phyloP scores from a whole-genome alignment of 2,329 filamentous ascomycete genomes.

The Colletotrichum navitas region DNA sequence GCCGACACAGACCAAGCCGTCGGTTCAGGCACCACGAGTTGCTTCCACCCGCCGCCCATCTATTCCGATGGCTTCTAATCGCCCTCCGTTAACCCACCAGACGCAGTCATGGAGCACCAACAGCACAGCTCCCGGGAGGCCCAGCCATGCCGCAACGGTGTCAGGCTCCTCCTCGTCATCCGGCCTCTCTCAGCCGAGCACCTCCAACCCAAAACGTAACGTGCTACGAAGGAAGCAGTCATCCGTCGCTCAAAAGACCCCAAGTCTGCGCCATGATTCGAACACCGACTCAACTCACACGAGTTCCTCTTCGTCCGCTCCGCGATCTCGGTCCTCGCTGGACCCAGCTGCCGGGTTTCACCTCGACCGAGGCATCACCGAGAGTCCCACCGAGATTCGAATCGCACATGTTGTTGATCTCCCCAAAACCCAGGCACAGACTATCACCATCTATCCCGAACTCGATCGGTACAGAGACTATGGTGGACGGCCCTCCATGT shows the following conservation, averaged over 20 bases:
- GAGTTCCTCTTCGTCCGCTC: conserved; percentile 58
- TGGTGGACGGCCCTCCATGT: conserved; percentile 52
- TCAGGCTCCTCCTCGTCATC: conserved; percentile 53
- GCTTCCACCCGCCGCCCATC: conserved; percentile 49
- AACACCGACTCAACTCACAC: conserved; percentile 54
- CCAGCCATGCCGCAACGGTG: conserved; percentile 50
- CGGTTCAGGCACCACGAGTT: conserved; percentile 55
- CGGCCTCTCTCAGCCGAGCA: conserved; percentile 51
- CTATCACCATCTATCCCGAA: conserved; percentile 68
- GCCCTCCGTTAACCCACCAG: conserved; percentile 57
- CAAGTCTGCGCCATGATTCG: conserved; percentile 51
- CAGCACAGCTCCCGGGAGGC: conserved; percentile 50
- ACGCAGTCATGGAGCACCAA: conserved; percentile 58
- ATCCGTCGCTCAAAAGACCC: conserved; percentile 56
- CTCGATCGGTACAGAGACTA: conserved; percentile 70
- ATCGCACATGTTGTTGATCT: conserved; percentile 58
- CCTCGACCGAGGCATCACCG: conserved; percentile 57
- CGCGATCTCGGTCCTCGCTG: conserved; percentile 53
- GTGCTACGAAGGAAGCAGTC: conserved; percentile 65
- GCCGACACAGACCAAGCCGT: conserved; percentile 44
- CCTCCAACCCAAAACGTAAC: conserved; percentile 54
- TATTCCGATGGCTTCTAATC: conserved; percentile 45
- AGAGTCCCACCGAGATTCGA: conserved; percentile 60
- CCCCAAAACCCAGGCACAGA: conserved; percentile 53
- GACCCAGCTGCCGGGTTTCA: conserved; percentile 53